Conservation (phyloP, 225 moss, liverwort and hornwort genomes). For the Bryum argenteum region DNA sequence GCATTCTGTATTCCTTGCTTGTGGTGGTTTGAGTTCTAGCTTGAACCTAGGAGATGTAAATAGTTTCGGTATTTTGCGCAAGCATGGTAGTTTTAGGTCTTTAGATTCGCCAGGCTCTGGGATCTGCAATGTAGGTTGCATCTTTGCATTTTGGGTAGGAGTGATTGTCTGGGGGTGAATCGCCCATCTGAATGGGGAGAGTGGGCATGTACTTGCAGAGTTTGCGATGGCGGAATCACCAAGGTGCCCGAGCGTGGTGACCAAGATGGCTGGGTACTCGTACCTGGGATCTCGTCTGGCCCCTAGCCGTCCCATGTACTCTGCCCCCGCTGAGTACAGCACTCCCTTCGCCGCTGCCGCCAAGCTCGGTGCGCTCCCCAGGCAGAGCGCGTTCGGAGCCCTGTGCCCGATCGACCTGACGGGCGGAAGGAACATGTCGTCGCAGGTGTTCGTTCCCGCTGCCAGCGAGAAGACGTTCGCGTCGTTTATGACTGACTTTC, state of each 20-base stretch:
- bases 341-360: neutral
- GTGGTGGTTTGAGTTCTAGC: no score
- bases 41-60: no score
- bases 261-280: no score
- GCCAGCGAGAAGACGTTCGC: conserved; percentile 2
- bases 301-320: conserved; percentile 31
- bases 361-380: conserved; percentile 22
- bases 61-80: no score
- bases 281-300: conserved; percentile 54
- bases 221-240: neutral
- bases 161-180: no score
- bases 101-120: no score
- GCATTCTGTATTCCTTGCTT: no score
- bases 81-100: no score
- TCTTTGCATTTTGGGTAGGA: no score
- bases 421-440: neutral
- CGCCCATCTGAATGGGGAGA: no score
- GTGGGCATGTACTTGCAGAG: neutral
- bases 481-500: no score
- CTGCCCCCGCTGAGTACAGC: conserved; percentile 12
- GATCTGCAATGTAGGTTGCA: no score
- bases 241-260: neutral
- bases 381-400: conserved; percentile 30
- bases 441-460: conserved; percentile 6
- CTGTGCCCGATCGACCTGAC: conserved; percentile 8